These are phyloP conservation scores for Ambrosia trifida DNA, from an alignment of 129 eudicot species.

Conservation along the genomic window DNA sequence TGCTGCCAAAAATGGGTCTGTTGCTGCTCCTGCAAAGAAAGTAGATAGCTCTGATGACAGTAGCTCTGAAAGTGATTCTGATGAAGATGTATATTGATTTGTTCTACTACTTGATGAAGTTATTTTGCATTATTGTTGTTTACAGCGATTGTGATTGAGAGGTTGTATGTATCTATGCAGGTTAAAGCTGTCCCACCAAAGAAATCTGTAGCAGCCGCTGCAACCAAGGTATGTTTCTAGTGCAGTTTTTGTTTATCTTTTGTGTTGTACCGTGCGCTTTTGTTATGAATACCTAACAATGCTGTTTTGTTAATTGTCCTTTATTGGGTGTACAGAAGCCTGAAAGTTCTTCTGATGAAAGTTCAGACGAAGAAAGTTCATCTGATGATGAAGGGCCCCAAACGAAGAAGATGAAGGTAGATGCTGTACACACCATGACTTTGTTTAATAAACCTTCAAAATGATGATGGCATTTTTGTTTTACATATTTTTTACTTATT, in stretches of 20 bases:
- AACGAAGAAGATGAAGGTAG: constrained; percentile 44
- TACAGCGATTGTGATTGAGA: not conserved
- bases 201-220: constrained; percentile 29
- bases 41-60: constrained; percentile 46
- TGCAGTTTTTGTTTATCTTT: not conserved
- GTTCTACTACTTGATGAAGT: not conserved
- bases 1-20: constrained; percentile 40
- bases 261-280: not conserved
- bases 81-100: constrained; percentile 30
- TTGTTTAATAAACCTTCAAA: too few species aligned
- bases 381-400: constrained; percentile 62
- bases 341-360: constrained; percentile 16
- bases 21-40: constrained; percentile 32
- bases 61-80: constrained; percentile 59
- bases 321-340: constrained; percentile 20
- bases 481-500: not conserved
- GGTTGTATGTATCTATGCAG: not conserved
- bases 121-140: not conserved
- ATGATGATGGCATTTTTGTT: not conserved
- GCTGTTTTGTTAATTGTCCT: not conserved
- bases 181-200: constrained; percentile 31
- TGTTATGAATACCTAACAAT: too few species aligned
- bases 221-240: constrained; percentile 18
- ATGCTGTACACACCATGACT: not conserved
- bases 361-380: constrained; percentile 33